Evolutionary conservation across 2,329 filamentous ascomycete species (phyloP), one percentile per base, ranked within the genome.

Genomic region (Pestalotiopsis sp.): DNA sequence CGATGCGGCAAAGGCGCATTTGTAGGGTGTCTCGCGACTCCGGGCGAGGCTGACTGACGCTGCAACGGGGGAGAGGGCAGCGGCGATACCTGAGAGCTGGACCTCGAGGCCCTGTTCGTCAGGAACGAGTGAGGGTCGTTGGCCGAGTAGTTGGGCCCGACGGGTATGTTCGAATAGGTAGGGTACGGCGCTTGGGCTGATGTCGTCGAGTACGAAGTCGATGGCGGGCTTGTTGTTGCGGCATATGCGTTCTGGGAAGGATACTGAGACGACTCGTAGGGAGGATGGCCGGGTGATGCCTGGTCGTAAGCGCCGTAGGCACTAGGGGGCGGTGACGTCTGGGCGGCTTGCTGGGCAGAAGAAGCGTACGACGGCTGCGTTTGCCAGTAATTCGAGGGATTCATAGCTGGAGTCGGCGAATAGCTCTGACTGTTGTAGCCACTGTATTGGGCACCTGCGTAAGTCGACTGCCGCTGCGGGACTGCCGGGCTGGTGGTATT

Each of bases 1-100:
- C 85, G 83, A 68, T 80, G 88, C n/a, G 88, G 86, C 61, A 90
- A 79, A 57, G 88, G 85, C 67, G 88, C 84, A 77, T 90, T 86
- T 17, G 88, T 90, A 1, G 88, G 88, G 68, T 90, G 86, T 65
- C 88, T 83, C 69, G 84, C 82, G 12, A 89, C 76, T n/a, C 85
- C 82, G 2, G 83, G 79, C 5, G 84, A 82, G 27, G 81, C 75
- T 17, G 64, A 38, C 61, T 84, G 82, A 31, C 80, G 73, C 59
- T 80, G 81, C 17, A 75, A 71, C 2, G 80, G 81, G 3, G 86
- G 82, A 1, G 86, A 86, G 6, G 82, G 80, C 39, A 82, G 68
- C 5, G 84, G 82, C 2, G 87, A 88, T 0, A 81, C 77, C 41
- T 84, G 83, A 3, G 87, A 88, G 69, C 83, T 83, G 7, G 87